These are phyloP conservation scores for Coix lacrymajobi DNA, from an alignment of 176 grass and related monocot species.

Conservation along the genomic window DNA sequence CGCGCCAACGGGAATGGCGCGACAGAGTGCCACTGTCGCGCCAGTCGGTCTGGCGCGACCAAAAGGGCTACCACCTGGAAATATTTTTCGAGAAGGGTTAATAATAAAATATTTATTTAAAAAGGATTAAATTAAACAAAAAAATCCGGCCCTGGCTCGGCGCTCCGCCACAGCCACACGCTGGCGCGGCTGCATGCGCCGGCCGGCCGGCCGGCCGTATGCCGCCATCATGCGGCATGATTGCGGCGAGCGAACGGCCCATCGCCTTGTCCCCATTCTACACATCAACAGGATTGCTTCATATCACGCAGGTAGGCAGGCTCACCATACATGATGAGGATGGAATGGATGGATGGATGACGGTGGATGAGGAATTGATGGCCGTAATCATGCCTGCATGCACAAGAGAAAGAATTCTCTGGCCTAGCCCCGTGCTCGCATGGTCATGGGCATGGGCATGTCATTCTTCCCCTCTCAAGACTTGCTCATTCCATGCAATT, in stretches of 20 bases:
- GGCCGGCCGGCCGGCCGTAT: neutral
- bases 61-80: too few species aligned
- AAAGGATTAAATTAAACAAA: too few species aligned
- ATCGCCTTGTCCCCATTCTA: conserved; percentile 29
- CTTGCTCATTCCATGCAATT: conserved; percentile 14
- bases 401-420: neutral
- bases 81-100: too few species aligned
- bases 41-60: too few species aligned
- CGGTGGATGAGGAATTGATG: conserved; percentile 49
- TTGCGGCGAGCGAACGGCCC: conserved; percentile 19
- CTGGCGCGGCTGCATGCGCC: too few species aligned
- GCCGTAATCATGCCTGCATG: conserved; percentile 39
- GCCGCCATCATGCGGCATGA: conserved; percentile 40
- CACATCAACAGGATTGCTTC: conserved; percentile 38
- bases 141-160: neutral
- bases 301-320: conserved; percentile 42
- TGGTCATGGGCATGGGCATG: neutral
- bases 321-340: conserved; percentile 6
- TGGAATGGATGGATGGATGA: conserved; percentile 31
- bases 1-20: too few species aligned
- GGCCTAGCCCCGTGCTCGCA: neutral
- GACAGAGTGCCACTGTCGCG: too few species aligned
- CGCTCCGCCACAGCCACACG: neutral
- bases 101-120: too few species aligned
- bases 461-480: neutral